These are phyloP conservation scores for Fusarium sp. DNA, from an alignment of 2,329 filamentous ascomycete genomes.

Conservation along the genomic window DNA sequence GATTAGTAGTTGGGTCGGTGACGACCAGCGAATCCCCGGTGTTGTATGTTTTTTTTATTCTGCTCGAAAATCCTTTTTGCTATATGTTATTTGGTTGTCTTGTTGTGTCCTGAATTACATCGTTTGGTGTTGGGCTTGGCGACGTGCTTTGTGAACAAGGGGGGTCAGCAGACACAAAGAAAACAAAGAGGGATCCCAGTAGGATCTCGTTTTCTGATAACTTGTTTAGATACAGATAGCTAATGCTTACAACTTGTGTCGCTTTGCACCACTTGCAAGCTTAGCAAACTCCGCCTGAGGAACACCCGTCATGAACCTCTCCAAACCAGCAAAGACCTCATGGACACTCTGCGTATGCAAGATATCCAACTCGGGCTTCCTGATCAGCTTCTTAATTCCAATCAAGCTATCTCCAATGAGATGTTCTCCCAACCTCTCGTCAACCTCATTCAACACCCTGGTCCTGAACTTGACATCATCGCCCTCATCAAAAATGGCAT, in stretches of 20 bases:
- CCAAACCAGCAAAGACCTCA: conserved; percentile 88
- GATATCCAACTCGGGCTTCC: conserved; percentile 76
- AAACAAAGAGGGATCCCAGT: neutral
- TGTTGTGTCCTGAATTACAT: neutral
- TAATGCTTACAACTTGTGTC: conserved; percentile 81
- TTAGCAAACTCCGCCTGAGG: conserved; percentile 92
- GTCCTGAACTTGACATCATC: conserved; percentile 77
- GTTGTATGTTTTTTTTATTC: conserved; percentile 8
- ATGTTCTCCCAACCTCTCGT: conserved; percentile 83
- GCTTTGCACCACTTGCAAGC: conserved; percentile 89
- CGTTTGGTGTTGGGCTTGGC: neutral
- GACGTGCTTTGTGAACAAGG: neutral
- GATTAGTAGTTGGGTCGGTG: conserved; percentile 12
- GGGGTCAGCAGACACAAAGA: neutral
- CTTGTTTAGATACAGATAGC: neutral
- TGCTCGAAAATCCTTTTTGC: neutral
- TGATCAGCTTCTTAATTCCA: conserved; percentile 86
- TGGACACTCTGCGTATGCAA: conserved; percentile 82
- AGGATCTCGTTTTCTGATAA: neutral
- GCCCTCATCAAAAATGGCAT: conserved; percentile 78
- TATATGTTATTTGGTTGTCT: neutral
- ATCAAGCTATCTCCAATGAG: conserved; percentile 82
- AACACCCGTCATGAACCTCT: conserved; percentile 81
- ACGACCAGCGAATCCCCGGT: conserved; percentile 12
- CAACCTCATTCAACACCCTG: conserved; percentile 81